phyloP scores from a whole-genome alignment of 129 eudicot genomes.

The Oenanthe sinensis region DNA sequence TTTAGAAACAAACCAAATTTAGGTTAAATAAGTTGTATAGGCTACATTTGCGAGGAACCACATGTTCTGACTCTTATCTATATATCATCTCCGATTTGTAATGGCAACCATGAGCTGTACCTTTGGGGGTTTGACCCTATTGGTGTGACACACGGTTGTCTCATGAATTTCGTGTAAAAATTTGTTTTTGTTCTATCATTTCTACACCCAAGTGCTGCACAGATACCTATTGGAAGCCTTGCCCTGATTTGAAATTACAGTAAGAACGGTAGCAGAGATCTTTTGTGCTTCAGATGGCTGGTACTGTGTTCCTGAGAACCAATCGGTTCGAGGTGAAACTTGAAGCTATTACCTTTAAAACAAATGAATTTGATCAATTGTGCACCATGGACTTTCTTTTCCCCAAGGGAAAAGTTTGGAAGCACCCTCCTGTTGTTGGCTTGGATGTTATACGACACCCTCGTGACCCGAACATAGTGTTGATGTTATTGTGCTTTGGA shows the following conservation, averaged over 20 bases:
- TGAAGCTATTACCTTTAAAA: constrained; percentile 39
- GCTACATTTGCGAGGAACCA: constrained; percentile 14
- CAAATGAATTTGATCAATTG: constrained; percentile 35
- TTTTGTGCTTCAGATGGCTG: constrained; percentile 28
- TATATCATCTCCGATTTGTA: background rate
- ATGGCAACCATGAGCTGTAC: background rate
- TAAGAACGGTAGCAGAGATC: background rate
- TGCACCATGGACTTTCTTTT: constrained; percentile 43
- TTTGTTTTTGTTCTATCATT: background rate
- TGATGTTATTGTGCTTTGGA: constrained; percentile 40
- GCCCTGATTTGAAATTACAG: background rate
- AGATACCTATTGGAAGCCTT: background rate
- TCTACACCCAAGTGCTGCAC: constrained; percentile 5
- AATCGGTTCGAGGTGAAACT: constrained; percentile 45
- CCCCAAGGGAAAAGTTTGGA: constrained; percentile 33
- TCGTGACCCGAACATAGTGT: constrained; percentile 29
- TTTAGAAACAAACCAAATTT: background rate
- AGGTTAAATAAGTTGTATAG: background rate
- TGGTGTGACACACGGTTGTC: background rate
- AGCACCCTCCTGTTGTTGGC: constrained; percentile 39
- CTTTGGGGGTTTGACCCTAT: background rate
- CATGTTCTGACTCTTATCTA: background rate
- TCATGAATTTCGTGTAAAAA: background rate
- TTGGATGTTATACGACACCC: constrained; percentile 48
- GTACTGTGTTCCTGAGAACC: constrained; percentile 40